Base-by-base conservation (phyloP, 2,329 filamentous ascomycete genomes). In the Cordyceps farinosa region DNA sequence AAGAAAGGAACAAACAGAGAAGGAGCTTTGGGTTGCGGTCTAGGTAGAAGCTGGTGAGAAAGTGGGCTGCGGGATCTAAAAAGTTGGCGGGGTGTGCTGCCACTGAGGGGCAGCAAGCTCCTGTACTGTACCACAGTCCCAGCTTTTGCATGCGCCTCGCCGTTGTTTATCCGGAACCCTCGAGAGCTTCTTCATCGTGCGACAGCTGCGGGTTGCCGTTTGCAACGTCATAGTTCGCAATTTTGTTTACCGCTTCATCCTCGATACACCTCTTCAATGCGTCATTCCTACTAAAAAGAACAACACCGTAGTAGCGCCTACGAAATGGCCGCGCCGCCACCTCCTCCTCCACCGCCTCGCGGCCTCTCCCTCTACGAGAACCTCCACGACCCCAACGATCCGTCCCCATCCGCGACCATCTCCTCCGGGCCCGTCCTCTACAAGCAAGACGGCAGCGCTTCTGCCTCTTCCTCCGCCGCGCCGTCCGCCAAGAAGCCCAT, bases 311-410 rank as follows among this genome's bases (percentile, higher is more conserved):
- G 13, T 5, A 4, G 13, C 38, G 5, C 13, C 38, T 7, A 10
- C 44, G 13, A 22, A 17, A 62, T 72, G 70, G 68, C 74, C 65
- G 71, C 70, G 64, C 69, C 73, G 63, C 70, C 69, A 17, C 76
- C 76, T 40, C 75, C 78, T 47, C 79, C 78, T 47, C 79, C 78
- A 51, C 75, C 76, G 13, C 72, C 75, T 53, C 76, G 79, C 63
- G 82, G 82, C 63, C 80, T 92, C 68, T 93, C 91, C 22, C 85
- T 96, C 5, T 97, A 97, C 74, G 92, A 91, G 61, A 91, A 96
- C 74, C 84, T 96, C 50, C 85, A 95, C 66, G 89, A 91, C 69
- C 80, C 85, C 27, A 75, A 78, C 66, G 75, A 78, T 77, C 80
- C 69, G 53, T 69, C 75, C 66, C 59, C 59, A 42, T 70, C 81